Base-by-base conservation (phyloP, 805 yeast species). In the Phaffomyces thermotolerans region DNA sequence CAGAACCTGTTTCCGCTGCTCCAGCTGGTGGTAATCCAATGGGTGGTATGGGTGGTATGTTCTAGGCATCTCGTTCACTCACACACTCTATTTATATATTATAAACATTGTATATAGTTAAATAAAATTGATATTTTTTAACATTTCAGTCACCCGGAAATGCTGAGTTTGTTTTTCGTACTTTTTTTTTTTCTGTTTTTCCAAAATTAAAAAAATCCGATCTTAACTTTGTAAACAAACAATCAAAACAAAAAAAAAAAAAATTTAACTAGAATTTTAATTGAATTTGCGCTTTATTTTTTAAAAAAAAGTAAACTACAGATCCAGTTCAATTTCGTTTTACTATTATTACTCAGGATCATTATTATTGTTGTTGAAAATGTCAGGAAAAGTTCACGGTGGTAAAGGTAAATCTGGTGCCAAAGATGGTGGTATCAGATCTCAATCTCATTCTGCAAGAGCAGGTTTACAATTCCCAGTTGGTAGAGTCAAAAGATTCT, bases 381-480 rank as follows among this genome's bases (percentile, higher is more conserved):
- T 90, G 96, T 85, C 96, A 43, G 97, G 98, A 54, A 91, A 91
- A 78, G 88, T 81, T 48, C 90, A 85, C 66, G 97, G 98, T 54
- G 97, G 97, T 62, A 91, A 90, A 71, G 97, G 97, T 56, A 90
- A 90, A 67, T 81, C 95, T 23, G 87, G 95, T 30, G 86, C 86
- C 63, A 84, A 82, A 65, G 84, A 75, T 46, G 78, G 78, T 40
- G 72, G 73, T 23, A 46, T 65, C 43, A 73, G 77, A 50, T 75
- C 91, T 20, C 90, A 84, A 56, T 85, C 96, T 13, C 95, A 90
- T 56, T 86, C 95, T 6, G 95, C 95, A 9, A 81, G 95, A 66
- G 96, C 96, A 24, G 96, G 96, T 23, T 72, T 89, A 64, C 93
- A 84, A 65, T 93, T 93, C 72, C 99, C 99, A 40, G 98, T 95